These are phyloP conservation scores for Perkinsus olseni DNA, from an alignment of 169 alveolate species.

Conservation along the genomic window DNA sequence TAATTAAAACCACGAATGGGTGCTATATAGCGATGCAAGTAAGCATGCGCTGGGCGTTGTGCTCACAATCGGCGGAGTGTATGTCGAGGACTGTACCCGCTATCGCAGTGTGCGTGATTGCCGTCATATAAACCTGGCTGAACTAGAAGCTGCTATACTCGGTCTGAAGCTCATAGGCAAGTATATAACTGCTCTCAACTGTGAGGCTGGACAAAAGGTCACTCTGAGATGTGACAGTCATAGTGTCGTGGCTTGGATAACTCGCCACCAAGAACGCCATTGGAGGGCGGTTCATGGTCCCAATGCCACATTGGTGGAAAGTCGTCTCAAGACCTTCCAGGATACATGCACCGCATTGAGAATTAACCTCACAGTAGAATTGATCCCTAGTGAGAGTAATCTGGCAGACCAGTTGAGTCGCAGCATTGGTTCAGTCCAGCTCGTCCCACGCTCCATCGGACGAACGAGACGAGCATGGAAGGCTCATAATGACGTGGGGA, in stretches of 20 bases:
- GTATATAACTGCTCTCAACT: background rate
- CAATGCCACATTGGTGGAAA: background rate
- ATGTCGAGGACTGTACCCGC: background rate
- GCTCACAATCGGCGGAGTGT: background rate
- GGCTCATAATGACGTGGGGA: no score
- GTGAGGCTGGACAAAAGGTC: background rate
- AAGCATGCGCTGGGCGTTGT: background rate
- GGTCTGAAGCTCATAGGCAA: background rate
- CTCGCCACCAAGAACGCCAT: background rate
- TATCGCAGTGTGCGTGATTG: background rate
- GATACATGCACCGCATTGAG: background rate
- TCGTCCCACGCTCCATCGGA: no score
- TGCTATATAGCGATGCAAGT: background rate
- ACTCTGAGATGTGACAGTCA: background rate
- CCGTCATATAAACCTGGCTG: background rate
- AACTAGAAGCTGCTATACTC: background rate
- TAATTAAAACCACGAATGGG: background rate
- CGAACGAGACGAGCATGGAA: no score
- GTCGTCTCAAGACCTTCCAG: background rate
- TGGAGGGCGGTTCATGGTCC: background rate
- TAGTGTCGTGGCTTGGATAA: background rate
- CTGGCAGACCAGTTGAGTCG: background rate
- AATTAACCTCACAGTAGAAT: background rate
- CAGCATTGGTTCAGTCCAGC: background rate
- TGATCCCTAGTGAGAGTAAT: background rate